phyloP scores from a whole-genome alignment of 768 basidiomycete species.

The Tricholoma bakamatsutake region DNA sequence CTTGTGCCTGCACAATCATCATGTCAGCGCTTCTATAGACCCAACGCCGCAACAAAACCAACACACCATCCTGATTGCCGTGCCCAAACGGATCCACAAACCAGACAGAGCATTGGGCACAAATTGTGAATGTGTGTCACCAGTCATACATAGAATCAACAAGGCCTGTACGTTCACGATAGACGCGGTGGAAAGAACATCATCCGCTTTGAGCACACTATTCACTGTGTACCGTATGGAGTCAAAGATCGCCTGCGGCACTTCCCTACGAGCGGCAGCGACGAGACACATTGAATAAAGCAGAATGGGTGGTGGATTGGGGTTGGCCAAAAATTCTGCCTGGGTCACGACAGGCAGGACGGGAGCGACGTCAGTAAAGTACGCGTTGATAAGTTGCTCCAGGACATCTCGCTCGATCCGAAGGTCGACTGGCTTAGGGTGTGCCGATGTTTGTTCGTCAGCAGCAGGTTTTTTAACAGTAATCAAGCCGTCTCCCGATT shows the following conservation, averaged over 20 bases:
- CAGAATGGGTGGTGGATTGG: slow-evolving; percentile 72
- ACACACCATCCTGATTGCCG: slow-evolving; percentile 87
- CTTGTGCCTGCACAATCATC: slow-evolving; percentile 68
- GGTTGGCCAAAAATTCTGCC: slow-evolving; percentile 75
- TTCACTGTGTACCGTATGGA: slow-evolving; percentile 86
- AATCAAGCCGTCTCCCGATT: slow-evolving; percentile 84
- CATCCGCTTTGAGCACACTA: slow-evolving; percentile 79
- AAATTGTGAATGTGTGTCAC: slow-evolving; percentile 86
- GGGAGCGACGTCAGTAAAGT: slow-evolving; percentile 87
- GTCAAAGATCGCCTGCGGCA: slow-evolving; percentile 84
- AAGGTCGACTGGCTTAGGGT: slow-evolving; percentile 62
- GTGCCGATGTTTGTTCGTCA: slow-evolving; percentile 48
- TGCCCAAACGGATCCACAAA: slow-evolving; percentile 80
- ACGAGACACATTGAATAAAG: slow-evolving; percentile 94
- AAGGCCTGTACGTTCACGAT: slow-evolving; percentile 86
- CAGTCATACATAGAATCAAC: slow-evolving; percentile 80
- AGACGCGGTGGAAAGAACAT: slow-evolving; percentile 82
- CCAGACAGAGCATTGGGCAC: slow-evolving; percentile 83
- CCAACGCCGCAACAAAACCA: background rate
- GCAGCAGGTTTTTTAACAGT: slow-evolving; percentile 60
- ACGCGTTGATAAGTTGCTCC: slow-evolving; percentile 82
- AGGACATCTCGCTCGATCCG: slow-evolving; percentile 74
- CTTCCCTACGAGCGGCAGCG: slow-evolving; percentile 79
- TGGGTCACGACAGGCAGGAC: slow-evolving; percentile 85
- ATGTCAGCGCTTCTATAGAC: background rate